Percentiles rank a stretch among this genome's conserved stretches.
Conservation (phyloP, 306 rosid genomes). For the Leucaena leucocephala region DNA sequence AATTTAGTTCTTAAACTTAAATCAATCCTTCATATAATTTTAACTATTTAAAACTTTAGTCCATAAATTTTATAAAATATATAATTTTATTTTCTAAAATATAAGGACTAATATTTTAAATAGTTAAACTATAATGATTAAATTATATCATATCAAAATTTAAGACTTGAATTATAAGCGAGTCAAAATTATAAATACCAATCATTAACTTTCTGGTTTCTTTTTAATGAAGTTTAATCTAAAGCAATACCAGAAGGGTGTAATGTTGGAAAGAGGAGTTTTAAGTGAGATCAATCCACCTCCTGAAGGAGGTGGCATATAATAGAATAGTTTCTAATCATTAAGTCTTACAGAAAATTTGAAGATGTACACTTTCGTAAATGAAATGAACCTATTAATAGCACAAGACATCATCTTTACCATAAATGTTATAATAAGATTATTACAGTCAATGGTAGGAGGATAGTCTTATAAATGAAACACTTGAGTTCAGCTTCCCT, state of each 20-base stretch:
- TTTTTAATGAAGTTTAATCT: background rate
- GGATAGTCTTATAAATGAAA: background rate
- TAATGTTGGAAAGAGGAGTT: background rate
- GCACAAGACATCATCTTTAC: background rate
- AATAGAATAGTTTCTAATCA: background rate
- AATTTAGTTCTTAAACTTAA: too few relatives aligned
- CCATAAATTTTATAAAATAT: too few relatives aligned
- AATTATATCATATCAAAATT: too few relatives aligned
- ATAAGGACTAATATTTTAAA: too few relatives aligned
- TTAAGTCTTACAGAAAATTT: background rate
- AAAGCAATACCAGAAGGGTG: background rate
- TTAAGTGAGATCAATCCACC: background rate
- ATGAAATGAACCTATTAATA: constrained; percentile 16
- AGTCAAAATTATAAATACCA: too few relatives aligned
- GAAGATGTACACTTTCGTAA: constrained; percentile 20
- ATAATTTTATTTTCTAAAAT: too few relatives aligned
- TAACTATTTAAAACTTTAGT: too few relatives aligned
- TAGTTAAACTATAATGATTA: too few relatives aligned
- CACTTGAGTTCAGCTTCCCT: background rate
- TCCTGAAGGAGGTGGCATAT: background rate
- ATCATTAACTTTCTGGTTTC: too few relatives aligned
- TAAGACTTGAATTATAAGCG: too few relatives aligned
- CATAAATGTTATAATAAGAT: background rate
- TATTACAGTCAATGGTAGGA: constrained; percentile 5
- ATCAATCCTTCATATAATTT: too few relatives aligned